These are phyloP conservation scores for Diaporthe citriasiana DNA, from an alignment of 2,329 filamentous ascomycete genomes.

Conservation along the genomic window DNA sequence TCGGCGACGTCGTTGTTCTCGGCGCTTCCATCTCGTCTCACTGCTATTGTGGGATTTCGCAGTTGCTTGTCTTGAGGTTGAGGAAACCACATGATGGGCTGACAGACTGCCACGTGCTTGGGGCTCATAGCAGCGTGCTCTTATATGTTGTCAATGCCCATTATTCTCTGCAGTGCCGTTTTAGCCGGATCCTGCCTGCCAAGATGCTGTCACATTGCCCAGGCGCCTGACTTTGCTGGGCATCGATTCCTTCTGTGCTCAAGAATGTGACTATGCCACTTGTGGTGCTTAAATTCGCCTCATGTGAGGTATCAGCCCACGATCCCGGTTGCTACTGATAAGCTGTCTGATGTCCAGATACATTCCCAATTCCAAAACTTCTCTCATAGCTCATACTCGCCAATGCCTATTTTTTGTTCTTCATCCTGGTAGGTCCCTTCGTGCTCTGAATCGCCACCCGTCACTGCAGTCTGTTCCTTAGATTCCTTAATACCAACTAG, in stretches of 20 bases:
- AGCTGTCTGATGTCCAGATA: neutral
- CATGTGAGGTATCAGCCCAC: neutral
- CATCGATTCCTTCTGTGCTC: neutral
- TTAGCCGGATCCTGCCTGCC: slow-evolving; percentile 16
- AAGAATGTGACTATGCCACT: neutral
- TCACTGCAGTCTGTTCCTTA: neutral
- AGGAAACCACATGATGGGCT: neutral
- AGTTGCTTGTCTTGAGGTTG: neutral
- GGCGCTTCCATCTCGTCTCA: neutral
- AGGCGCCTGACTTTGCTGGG: neutral
- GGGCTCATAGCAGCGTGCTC: neutral
- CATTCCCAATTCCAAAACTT: neutral
- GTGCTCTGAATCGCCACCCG: neutral
- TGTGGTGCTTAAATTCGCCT: neutral
- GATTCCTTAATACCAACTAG: slow-evolving; percentile 42
- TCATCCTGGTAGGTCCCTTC: neutral
- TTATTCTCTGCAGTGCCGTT: neutral
- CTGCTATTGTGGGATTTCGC: neutral
- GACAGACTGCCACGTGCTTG: neutral
- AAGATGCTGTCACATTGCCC: neutral
- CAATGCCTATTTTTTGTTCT: neutral
- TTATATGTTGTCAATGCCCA: neutral
- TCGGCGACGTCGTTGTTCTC: neutral
- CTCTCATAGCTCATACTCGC: slow-evolving; percentile 30
- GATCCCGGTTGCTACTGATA: too few relatives aligned